A percentile compares a stretch with the other conserved stretches of the same genome.
phyloP scores from a whole-genome alignment of 495 filamentous ascomycete species.

The Penicillium bialowiezense region DNA sequence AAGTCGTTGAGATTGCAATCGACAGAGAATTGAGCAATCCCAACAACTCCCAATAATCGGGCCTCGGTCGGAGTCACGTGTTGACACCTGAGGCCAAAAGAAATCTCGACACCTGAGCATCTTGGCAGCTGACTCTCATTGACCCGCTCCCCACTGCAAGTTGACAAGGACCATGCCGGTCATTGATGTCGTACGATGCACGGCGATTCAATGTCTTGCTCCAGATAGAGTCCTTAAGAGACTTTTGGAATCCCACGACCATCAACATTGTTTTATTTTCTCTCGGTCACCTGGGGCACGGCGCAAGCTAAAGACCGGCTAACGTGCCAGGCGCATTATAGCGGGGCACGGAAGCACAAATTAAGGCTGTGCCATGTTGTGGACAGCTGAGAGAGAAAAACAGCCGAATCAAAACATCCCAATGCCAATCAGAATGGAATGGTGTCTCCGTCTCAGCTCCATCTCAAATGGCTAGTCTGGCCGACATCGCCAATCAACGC shows the following conservation, averaged over 20 bases:
- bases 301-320: not conserved
- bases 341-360: constrained; percentile 5
- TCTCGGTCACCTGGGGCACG: not conserved
- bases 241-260: no score
- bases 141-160: no score
- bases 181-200: not conserved
- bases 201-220: not conserved
- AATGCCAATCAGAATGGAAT: constrained; percentile 1
- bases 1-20: constrained; percentile 9
- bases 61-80: constrained; percentile 19
- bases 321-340: constrained; percentile 54
- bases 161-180: not conserved
- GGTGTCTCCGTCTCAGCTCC: constrained; percentile 9
- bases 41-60: constrained; percentile 3
- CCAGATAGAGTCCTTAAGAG: not conserved
- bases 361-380: not conserved
- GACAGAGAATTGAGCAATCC: constrained; percentile 3
- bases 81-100: constrained; percentile 17
- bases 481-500: constrained; percentile 15
- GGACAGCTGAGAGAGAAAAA: constrained; percentile 2
- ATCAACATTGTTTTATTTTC: no score
- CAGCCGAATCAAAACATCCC: not conserved
- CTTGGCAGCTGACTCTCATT: not conserved
- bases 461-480: constrained; percentile 7
- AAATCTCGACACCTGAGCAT: no score